Evolutionary conservation across 768 basidiomycete genomes (phyloP), one percentile per base, ranked within the genome.

Genomic region (Plicaturopsis crispa): DNA sequence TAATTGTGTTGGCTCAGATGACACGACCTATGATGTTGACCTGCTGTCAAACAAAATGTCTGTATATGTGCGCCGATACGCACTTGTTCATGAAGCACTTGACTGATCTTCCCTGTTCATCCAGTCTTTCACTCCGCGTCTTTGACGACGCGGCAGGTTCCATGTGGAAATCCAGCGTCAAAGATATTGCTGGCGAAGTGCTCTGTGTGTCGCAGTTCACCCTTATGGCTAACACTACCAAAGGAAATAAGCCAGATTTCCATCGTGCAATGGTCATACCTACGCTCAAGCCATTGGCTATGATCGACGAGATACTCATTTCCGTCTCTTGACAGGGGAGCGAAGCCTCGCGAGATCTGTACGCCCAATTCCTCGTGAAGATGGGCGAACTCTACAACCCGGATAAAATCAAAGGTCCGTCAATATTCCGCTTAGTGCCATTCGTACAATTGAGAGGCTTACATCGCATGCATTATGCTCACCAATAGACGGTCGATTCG

Each of bases 141-240:
- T 94, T 93, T 53, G 68, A 76, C 33, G 77, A 83, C 52, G 64
- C 65, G 6, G 52, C 49, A 12, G 70, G 68, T 4, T 67, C 72
- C 40, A 81, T 84, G 74, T 98, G 94, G 94, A 93, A 87, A 60
- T 62, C 71, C 16, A 88, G 66, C 52, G 84, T 98, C 34, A 85
- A 80, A 59, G 93, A 97, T 46, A 75, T 96, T 17, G 74, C 76
- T 17, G 93, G 91, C 31, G 91, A 94, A 36, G 73, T 99, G 10
- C 74, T 98, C 4, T 97, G 93, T 50, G 90, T 93, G 12, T 92
- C 92, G 1, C 94, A 98, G 49, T 94, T 96, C 57, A 92, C 93
- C 2, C 70, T 99, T 19, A 59, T 93, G 53, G 86, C 91, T 17
- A 83, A 84, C 42, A 90, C 89, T 13, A 67, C 71, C 37, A 96